Evolutionary conservation across 441 rosid species (phyloP), one percentile per base, ranked within the genome.

Genomic region (Adansonia gregorii): DNA sequence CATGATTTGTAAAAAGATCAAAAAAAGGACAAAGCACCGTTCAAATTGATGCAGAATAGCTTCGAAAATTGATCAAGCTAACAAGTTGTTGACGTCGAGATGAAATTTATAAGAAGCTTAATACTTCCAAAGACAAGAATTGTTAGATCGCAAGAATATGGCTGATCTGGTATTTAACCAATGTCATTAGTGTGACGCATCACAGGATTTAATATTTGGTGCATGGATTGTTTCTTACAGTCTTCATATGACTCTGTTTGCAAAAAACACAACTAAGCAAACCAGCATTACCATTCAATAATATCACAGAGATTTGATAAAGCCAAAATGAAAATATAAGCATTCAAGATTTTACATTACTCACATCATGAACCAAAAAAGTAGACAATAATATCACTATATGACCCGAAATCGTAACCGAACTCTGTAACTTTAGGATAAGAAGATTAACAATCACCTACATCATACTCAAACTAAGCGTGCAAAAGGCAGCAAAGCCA

Each of bases 401-500:
- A 41, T 39, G 22, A 74, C 51, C 45, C 45, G 8, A 4, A 35
- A 35, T 35, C 3, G 22, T 27, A 43, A 59, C 27, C 15, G 8
- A 20, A 22, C 63, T 11, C 41, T 27, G 49, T 17, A 79, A 4
- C 78, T 1, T 8, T 27, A 12, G 17, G 43, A 8, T 12, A 61
- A 56, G 12, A 61, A 61, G 45, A 63, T 31, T 6, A 15, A 35
- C 68, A 64, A 15, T 14, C 68, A 35, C 68, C 68, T 48, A 73
- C 43, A 80, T 52, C 78, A 65, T 39, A 64, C 56, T 59, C 67
- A 79, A 61, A 69, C 7, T 35, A 74, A 48, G 39, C 20, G 54
- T 54, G 8, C 60, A 67, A 76, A 56, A 76, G 65, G 56, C 17
- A 68, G 67, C 68, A 63, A 7, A 72, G 63, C 56, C 56, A 56